These are phyloP conservation scores for Epichloe amarillans DNA, from an alignment of 2,329 filamentous ascomycete species.

Conservation along the genomic window DNA sequence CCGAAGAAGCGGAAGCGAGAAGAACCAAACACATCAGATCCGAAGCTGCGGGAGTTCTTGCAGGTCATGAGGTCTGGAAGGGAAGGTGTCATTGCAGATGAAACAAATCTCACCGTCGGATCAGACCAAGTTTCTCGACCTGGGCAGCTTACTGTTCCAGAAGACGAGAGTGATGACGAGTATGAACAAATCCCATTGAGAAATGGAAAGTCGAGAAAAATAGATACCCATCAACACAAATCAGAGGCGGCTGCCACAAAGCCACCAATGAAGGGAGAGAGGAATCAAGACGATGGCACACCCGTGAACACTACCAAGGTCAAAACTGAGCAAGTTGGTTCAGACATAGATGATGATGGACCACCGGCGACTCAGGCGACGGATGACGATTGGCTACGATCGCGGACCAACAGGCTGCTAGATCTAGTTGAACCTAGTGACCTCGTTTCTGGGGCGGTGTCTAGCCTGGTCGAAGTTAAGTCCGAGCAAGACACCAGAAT, in stretches of 20 bases:
- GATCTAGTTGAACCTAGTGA: conserved; percentile 72
- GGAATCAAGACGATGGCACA: neutral
- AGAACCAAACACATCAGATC: conserved; percentile 47
- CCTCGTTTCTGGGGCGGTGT: conserved; percentile 13
- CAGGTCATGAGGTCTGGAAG: conserved; percentile 57
- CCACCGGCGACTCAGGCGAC: conserved; percentile 34
- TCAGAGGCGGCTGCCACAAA: conserved; percentile 2
- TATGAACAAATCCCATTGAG: conserved; percentile 54
- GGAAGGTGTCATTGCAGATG: conserved; percentile 21
- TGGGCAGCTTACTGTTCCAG: conserved; percentile 26
- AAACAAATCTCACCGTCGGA: conserved; percentile 12
- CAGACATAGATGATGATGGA: conserved; percentile 13
- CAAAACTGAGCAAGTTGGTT: conserved; percentile 9
- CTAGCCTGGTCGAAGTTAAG: conserved; percentile 3
- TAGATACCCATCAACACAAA: conserved; percentile 11
- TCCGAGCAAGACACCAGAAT: conserved; percentile 10
- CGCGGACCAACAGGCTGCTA: conserved; percentile 72
- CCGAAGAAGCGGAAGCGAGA: conserved; percentile 57
- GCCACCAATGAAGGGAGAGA: conserved; percentile 6
- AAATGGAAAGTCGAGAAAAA: conserved; percentile 30
- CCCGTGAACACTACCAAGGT: conserved; percentile 2
- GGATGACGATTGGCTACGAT: conserved; percentile 86
- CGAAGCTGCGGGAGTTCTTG: conserved; percentile 77
- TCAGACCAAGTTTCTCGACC: conserved; percentile 9
- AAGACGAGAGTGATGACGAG: conserved; percentile 57